A percentile compares a stretch with the other conserved stretches of the same genome.
Evolutionary conservation across 1,284 basidiomycete genomes (phyloP).

Genomic region (Sutorius eximius): DNA sequence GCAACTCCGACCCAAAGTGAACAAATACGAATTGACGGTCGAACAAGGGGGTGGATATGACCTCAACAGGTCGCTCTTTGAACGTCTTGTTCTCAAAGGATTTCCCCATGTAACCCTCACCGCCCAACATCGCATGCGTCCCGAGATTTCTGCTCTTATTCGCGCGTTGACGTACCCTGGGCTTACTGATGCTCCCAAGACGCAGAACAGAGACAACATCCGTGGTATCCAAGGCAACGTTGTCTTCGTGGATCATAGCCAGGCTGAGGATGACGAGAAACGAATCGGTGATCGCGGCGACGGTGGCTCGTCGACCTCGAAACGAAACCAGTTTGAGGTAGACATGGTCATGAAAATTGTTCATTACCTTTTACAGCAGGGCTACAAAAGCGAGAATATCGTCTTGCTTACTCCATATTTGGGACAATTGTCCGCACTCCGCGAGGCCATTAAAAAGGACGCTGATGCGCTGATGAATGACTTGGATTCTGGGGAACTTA

Average conservation of each 20-base stretch:
- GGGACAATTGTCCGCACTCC: slow-evolving; percentile 56
- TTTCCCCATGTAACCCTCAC: slow-evolving; percentile 58
- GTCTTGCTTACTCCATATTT: slow-evolving; percentile 69
- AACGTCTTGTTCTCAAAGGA: slow-evolving; percentile 57
- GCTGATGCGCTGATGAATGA: slow-evolving; percentile 62
- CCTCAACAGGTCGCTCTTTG: slow-evolving; percentile 63
- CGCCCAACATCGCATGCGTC: slow-evolving; percentile 69
- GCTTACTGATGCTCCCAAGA: slow-evolving; percentile 53
- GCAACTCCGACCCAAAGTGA: slow-evolving; percentile 68
- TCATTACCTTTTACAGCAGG: slow-evolving; percentile 64
- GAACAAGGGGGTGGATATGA: slow-evolving; percentile 65
- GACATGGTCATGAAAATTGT: slow-evolving; percentile 64
- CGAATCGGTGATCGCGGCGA: slow-evolving; percentile 47
- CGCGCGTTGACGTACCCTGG: slow-evolving; percentile 64
- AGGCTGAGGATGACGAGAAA: slow-evolving; percentile 49
- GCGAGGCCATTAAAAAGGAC: slow-evolving; percentile 44
- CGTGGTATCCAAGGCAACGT: slow-evolving; percentile 56
- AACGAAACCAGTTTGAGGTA: slow-evolving; percentile 58
- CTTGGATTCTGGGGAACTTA: slow-evolving; percentile 44
- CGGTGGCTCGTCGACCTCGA: slow-evolving; percentile 49
- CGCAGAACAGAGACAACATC: slow-evolving; percentile 48
- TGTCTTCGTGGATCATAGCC: slow-evolving; percentile 57
- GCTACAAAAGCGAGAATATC: slow-evolving; percentile 57
- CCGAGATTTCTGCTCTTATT: slow-evolving; percentile 61
- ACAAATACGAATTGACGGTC: slow-evolving; percentile 59